Evolutionary conservation across 441 rosid species (phyloP).

Genomic region (Croton laevigatus): DNA sequence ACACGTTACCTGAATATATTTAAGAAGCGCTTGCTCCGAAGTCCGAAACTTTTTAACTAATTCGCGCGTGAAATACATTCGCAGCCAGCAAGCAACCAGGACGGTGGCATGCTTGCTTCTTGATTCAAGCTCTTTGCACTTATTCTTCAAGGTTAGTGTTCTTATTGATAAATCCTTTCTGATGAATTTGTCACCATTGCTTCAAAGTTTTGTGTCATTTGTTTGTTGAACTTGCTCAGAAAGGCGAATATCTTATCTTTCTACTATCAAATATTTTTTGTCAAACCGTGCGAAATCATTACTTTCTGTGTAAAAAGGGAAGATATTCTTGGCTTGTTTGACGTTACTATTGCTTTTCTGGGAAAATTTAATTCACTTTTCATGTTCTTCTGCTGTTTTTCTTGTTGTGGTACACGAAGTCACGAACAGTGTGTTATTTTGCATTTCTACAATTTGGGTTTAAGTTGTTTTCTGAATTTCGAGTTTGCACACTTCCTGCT

Average conservation of each 20-base stretch:
- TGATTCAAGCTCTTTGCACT: neutral
- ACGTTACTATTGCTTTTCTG: neutral
- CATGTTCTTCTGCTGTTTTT: neutral
- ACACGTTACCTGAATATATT: too few species aligned
- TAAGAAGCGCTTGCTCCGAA: neutral
- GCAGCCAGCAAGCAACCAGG: neutral
- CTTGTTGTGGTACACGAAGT: neutral
- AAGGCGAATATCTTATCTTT: neutral
- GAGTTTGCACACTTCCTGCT: neutral
- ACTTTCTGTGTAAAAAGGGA: neutral
- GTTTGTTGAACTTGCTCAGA: slow-evolving; percentile 4
- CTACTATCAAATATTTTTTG: neutral
- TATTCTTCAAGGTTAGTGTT: neutral
- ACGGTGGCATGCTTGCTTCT: slow-evolving; percentile 2
- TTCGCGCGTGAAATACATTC: slow-evolving; percentile 9
- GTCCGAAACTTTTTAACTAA: neutral
- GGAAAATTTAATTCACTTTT: neutral
- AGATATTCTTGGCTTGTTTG: neutral
- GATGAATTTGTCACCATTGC: neutral
- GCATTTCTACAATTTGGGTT: neutral
- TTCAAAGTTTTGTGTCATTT: neutral
- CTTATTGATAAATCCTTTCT: neutral
- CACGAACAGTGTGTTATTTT: neutral
- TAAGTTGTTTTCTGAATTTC: neutral
- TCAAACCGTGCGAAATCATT: neutral